Evolutionary conservation across 805 yeast genomes (phyloP).

Genomic region (Naumovozyma castellii): DNA sequence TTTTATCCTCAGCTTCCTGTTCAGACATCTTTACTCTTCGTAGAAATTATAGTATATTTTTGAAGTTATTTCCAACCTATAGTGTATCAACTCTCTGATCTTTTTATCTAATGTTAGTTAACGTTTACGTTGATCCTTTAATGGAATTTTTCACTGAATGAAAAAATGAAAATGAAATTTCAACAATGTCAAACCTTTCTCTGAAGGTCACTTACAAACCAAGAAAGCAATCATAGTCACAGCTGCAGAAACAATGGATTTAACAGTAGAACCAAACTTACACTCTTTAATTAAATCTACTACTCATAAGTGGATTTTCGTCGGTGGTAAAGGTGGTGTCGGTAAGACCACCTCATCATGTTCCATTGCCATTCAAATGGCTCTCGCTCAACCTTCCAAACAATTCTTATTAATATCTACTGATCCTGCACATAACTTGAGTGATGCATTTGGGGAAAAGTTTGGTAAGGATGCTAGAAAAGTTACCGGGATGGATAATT

Average conservation of each 20-base stretch:
- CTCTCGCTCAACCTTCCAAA: slow-evolving; percentile 67
- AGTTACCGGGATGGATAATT: slow-evolving; percentile 79
- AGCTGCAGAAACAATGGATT: slow-evolving; percentile 42
- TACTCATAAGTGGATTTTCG: slow-evolving; percentile 88
- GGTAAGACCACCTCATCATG: slow-evolving; percentile 98
- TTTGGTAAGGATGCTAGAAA: slow-evolving; percentile 94
- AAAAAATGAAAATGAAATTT: too few species aligned
- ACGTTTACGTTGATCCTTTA: too few species aligned
- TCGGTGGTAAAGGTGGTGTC: slow-evolving; percentile 99
- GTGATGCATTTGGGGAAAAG: slow-evolving; percentile 97
- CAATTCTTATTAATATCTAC: slow-evolving; percentile 86
- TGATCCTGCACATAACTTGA: slow-evolving; percentile 96
- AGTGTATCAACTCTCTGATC: not conserved
- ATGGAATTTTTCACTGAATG: too few species aligned
- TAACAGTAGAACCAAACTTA: slow-evolving; percentile 62
- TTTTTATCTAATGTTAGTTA: too few species aligned
- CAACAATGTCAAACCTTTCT: too few species aligned
- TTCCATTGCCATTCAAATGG: slow-evolving; percentile 88
- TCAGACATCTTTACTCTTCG: slow-evolving; percentile 25
- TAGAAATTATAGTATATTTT: not conserved
- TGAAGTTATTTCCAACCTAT: not conserved
- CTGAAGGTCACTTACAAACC: not conserved
- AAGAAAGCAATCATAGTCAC: too few species aligned
- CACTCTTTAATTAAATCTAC: slow-evolving; percentile 58
- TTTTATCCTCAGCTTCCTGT: slow-evolving; percentile 29